phyloP scores from a whole-genome alignment of 257 asterid species.

The Scutellaria barbata region DNA sequence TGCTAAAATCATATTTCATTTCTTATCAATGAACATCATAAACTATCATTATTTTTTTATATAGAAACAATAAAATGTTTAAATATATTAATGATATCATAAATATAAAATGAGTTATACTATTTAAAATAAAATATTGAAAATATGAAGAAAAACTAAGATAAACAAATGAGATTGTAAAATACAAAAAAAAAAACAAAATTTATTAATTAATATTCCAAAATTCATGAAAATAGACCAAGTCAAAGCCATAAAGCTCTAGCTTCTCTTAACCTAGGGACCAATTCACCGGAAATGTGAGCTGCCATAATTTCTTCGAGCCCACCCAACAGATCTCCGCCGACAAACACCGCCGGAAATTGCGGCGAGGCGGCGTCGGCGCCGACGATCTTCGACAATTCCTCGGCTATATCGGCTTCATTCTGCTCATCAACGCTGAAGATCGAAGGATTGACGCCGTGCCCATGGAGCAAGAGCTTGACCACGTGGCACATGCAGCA shows the following conservation, averaged over 20 bases:
- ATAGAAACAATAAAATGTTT: too few relatives aligned
- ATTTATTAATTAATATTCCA: too few relatives aligned
- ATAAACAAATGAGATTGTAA: too few relatives aligned
- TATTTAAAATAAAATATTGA: too few relatives aligned
- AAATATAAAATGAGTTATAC: too few relatives aligned
- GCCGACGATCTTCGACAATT: constrained; percentile 35
- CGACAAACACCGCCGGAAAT: constrained; percentile 75
- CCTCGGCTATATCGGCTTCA: constrained; percentile 39
- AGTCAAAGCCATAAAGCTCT: constrained; percentile 77
- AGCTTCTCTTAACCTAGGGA: constrained; percentile 65
- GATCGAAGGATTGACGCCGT: constrained; percentile 69
- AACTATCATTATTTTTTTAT: too few relatives aligned
- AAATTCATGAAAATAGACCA: too few relatives aligned
- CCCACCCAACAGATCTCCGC: constrained; percentile 74
- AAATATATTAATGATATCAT: too few relatives aligned
- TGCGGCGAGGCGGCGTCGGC: constrained; percentile 17
- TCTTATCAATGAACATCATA: too few relatives aligned
- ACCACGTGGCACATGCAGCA: constrained; percentile 91
- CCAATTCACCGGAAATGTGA: constrained; percentile 78
- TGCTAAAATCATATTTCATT: too few relatives aligned
- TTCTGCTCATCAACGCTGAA: constrained; percentile 55
- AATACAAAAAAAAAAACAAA: too few relatives aligned
- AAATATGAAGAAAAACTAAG: too few relatives aligned
- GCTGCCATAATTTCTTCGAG: constrained; percentile 64
- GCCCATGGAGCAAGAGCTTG: constrained; percentile 64